Base-by-base conservation (phyloP, 768 basidiomycete species). In the Vishniacozyma victoriae region DNA sequence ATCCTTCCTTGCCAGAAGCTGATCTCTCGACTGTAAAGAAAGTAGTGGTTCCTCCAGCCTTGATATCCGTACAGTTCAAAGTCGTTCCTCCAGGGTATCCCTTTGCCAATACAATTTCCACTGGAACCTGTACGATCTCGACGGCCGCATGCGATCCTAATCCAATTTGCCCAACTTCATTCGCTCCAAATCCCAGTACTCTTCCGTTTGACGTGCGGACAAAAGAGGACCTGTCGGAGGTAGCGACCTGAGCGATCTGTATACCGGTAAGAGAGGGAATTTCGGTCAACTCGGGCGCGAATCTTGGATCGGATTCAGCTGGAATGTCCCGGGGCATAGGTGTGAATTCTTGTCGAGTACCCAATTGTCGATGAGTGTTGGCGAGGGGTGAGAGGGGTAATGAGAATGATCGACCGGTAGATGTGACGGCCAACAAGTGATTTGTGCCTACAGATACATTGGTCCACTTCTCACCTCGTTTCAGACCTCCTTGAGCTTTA, bases 121-220 rank as follows among this genome's bases (percentile, higher is more conserved):
- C 88, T 0, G 90, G 90, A 4, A 85, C 77, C n/a, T 76, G 81
- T 51, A 93, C 84, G 1, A 79, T 78, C 48, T 84, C 79, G 35
- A 86, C 65, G 3, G 79, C 75, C 11, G 83, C 76, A 48, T 78
- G 77, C 14, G 76, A 74, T 14, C 86, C 87, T 20, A 89, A 73
- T 35, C 88, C 90, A 38, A 92, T 77, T 73, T 96, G 90, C 22
- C 89, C 89, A 58, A 78, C 84, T 55, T 86, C 83, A 66, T 95
- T 93, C 1, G 87, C 87, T 37, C 91, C 91, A 81, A 86, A 93
- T 0, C 82, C 87, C 16, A 96, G 78, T 9, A 92, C 85, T 45
- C 81, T 76, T 1, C 89, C 91, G 2, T 75, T 71, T 5, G 72
- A 59, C 0, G 87, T 88, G 20, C 81, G 75, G 9, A 78, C 83